phyloP scores from a whole-genome alignment of 148 eudicot species.

The Rhododendron griersonianum region DNA sequence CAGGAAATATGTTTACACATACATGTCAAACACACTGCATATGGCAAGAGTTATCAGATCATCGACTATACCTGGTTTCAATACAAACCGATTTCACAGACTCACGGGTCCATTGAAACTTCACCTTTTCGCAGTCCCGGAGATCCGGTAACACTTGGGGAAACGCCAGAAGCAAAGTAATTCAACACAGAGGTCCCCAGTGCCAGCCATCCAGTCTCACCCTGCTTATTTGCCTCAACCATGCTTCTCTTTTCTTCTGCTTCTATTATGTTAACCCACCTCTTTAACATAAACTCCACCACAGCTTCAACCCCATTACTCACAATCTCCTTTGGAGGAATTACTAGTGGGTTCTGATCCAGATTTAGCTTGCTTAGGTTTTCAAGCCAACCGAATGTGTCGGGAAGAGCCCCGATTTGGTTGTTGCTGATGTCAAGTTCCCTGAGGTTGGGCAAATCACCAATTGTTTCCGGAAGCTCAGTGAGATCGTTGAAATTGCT shows the following conservation, averaged over 20 bases:
- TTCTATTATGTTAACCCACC: conserved; percentile 17
- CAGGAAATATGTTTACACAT: not conserved
- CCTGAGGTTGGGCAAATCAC: conserved; percentile 24
- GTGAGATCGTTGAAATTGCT: conserved; percentile 33
- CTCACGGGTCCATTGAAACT: not conserved
- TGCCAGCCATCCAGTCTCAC: conserved; percentile 15
- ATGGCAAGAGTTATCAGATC: not conserved
- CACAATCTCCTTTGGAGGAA: conserved; percentile 28
- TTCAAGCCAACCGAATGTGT: conserved; percentile 26
- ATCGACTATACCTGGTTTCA: not conserved
- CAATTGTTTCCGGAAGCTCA: conserved; percentile 26
- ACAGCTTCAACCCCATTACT: conserved; percentile 28
- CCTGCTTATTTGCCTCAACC: conserved; percentile 13
- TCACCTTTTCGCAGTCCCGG: not conserved
- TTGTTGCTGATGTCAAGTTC: conserved; percentile 41
- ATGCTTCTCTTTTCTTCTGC: conserved; percentile 22
- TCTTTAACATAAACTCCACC: conserved; percentile 28
- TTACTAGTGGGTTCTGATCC: conserved; percentile 33
- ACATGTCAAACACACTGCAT: not conserved
- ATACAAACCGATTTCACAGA: not conserved
- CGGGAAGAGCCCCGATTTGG: conserved; percentile 35
- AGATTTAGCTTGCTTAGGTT: conserved; percentile 26
- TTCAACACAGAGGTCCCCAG: conserved; percentile 4
- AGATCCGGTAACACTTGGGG: not conserved
- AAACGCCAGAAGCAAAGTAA: not conserved